Evolutionary conservation across 345 rosid genomes (phyloP), one percentile per base, ranked within the genome.

Genomic region (Pseudoturritis turrita): DNA sequence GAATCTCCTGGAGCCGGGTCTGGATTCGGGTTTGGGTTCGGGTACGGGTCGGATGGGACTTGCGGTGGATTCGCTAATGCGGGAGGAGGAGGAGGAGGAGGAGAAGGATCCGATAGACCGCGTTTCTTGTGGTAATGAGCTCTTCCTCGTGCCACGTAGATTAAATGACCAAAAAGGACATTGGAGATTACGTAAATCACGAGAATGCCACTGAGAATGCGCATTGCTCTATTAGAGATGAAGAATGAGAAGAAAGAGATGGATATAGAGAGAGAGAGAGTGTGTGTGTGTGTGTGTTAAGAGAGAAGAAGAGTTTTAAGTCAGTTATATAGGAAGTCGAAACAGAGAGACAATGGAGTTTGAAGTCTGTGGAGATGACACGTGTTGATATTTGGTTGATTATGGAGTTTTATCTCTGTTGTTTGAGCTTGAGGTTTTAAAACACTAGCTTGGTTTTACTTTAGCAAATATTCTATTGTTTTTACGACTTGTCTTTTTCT

Each of bases 11-110:
- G 88, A 25, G 72, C 82, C 41, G 78, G 75, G 18, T 62, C 60
- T 37, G 78, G 75, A 22, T 19, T 11, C 33, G 70, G 77, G 35
- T 45, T 18, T 6, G 69, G 78, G 43, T 78, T 62, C 0, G 94
- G 96, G 51, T 81, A 80, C 0, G 97, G 98, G 81, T 86, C 90
- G 0, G 96, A 82, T 0, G 95, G 95, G 14, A 85, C 36, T 5
- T 85, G 83, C 36, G 81, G 68, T 35, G 79, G 54, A 4, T 59
- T 11, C 1, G 92, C 82, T 52, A 41, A 35, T 26, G 9, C 23
- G 19, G 51, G 65, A n/a, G 65, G 55, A 2, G 59, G 25, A 57
- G 82, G 70, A 23, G 80, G 18, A 12, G 59, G 40, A 62, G 80
- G 79, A 17, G 82, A 33, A 33, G 68, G 71, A 70, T 36, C 36